Evolutionary conservation across 805 yeast genomes (phyloP).

Genomic region (Ogataea philodendri): DNA sequence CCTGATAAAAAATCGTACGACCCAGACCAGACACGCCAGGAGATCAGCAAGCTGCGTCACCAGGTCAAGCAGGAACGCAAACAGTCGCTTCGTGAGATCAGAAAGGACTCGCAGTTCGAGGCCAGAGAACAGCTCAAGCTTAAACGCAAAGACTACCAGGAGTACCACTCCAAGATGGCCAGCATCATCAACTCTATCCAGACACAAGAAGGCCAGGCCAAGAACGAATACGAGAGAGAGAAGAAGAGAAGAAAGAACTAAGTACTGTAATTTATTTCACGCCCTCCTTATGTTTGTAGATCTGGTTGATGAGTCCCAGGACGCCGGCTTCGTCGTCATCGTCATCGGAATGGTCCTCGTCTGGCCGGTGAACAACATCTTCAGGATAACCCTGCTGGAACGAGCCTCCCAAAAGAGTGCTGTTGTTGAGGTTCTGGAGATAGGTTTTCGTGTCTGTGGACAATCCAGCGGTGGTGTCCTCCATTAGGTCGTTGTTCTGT

Average conservation of each 20-base stretch:
- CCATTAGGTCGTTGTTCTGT: constrained; percentile 22
- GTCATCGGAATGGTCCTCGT: constrained; percentile 34
- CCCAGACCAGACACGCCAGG: constrained; percentile 75
- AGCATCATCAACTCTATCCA: constrained; percentile 80
- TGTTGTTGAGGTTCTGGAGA: constrained; percentile 29
- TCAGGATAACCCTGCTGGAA: constrained; percentile 38
- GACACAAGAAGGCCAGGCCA: constrained; percentile 93
- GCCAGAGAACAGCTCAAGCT: constrained; percentile 81
- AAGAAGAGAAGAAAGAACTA: constrained; percentile 45
- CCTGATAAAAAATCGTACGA: constrained; percentile 94
- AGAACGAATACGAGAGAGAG: constrained; percentile 88
- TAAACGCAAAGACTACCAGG: constrained; percentile 70
- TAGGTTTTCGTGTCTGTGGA: constrained; percentile 24
- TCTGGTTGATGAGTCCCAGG: constrained; percentile 74
- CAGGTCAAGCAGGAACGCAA: constrained; percentile 91
- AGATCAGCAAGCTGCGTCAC: constrained; percentile 75
- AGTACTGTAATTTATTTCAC: constrained; percentile 11
- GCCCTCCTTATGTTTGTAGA: constrained; percentile 53
- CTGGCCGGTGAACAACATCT: constrained; percentile 18
- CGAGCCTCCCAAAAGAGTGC: constrained; percentile 43
- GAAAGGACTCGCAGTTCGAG: constrained; percentile 83
- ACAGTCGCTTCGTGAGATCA: constrained; percentile 80
- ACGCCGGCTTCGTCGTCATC: constrained; percentile 42
- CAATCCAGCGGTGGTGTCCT: constrained; percentile 32
- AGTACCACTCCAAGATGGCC: constrained; percentile 88